A percentile compares a stretch with the other conserved stretches of the same genome.
Conservation (phyloP, 2,329 filamentous ascomycete species). For the Amauroascus niger region DNA sequence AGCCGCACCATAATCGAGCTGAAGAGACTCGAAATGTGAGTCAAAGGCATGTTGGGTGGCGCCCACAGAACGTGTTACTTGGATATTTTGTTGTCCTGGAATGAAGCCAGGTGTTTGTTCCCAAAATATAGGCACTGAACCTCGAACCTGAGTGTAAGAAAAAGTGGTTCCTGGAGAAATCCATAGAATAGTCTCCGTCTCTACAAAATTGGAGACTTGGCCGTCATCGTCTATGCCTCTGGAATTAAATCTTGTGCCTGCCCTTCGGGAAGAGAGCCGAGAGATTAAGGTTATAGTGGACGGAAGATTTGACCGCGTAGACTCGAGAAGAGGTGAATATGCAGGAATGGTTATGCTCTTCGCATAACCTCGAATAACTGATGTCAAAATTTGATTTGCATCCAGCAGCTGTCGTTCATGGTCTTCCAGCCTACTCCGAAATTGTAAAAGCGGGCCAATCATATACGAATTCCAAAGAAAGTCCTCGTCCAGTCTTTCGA, state of each 20-base stretch:
- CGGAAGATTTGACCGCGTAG: constrained; percentile 59
- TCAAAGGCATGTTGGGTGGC: constrained; percentile 92
- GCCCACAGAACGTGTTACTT: constrained; percentile 75
- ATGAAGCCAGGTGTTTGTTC: constrained; percentile 82
- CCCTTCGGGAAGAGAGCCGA: constrained; percentile 76
- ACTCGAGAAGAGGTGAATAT: constrained; percentile 59
- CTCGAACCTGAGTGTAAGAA: constrained; percentile 85
- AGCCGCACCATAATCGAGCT: constrained; percentile 76
- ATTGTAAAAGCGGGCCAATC: constrained; percentile 85
- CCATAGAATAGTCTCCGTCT: constrained; percentile 90
- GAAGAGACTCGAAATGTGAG: constrained; percentile 83
- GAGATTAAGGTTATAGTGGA: constrained; percentile 85
- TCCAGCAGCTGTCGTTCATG: constrained; percentile 73
- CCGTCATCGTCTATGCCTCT: constrained; percentile 95
- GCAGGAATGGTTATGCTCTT: constrained; percentile 67
- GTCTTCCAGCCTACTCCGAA: constrained; percentile 68
- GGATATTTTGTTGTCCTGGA: constrained; percentile 89
- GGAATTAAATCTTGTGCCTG: constrained; percentile 94
- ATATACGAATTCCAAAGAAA: constrained; percentile 99
- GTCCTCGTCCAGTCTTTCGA: constrained; percentile 83
- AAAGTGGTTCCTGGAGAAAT: constrained; percentile 67
- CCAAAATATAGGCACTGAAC: constrained; percentile 95
- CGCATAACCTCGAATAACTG: constrained; percentile 87
- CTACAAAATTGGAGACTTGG: constrained; percentile 97
- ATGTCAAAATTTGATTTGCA: constrained; percentile 76